Base-by-base conservation (phyloP, 2,329 filamentous ascomycete genomes). In the Grosmannia penicillata region DNA sequence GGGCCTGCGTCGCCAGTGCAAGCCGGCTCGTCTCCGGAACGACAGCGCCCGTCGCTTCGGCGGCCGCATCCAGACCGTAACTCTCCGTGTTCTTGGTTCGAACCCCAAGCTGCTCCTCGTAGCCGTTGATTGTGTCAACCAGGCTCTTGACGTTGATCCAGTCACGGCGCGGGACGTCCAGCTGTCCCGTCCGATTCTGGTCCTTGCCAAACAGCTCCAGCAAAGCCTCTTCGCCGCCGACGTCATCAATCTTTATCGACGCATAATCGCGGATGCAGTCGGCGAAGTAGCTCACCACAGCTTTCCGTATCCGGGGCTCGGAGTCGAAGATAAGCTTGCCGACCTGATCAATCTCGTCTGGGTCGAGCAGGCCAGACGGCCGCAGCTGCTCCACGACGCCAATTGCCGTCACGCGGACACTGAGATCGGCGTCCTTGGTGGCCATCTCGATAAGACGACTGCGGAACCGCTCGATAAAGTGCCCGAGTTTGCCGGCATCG, bases 91-190 rank as follows among this genome's bases (percentile, higher is more conserved):
- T 43, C 45, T 10, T 40, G 14, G n/a, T 62, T 56, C 14, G 60
- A 49, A 19, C 57, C 36, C 72, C 66, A 31, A 78, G 65, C 48
- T 83, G 77, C 6, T 70, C 65, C 53, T 95, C 85, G 51, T 95
- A 96, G 9, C 75, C 72, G 24, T 82, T 72, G 21, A 98, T 66
- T 10, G 82, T 80, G 56, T 94, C 85, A 3, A 82, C 83, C 13
- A 98, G 66, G 47, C 82, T 89, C 59, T 96, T 98, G 53, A 93
- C 75, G 53, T 83, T 85, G 49, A 96, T 73, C 91, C 91, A 98
- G 45, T 82, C 79, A 33, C 76, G 66, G 43, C 82, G 78, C 3
- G 87, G 83, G 3, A 75, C 75, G 38, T 82, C 77, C 44, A 76
- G 82, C 46, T 87, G 79, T 11, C 86, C 80, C 14, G 81, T 77